Conservation (phyloP, 2,329 filamentous ascomycete genomes). For the Neonectria ditissima region DNA sequence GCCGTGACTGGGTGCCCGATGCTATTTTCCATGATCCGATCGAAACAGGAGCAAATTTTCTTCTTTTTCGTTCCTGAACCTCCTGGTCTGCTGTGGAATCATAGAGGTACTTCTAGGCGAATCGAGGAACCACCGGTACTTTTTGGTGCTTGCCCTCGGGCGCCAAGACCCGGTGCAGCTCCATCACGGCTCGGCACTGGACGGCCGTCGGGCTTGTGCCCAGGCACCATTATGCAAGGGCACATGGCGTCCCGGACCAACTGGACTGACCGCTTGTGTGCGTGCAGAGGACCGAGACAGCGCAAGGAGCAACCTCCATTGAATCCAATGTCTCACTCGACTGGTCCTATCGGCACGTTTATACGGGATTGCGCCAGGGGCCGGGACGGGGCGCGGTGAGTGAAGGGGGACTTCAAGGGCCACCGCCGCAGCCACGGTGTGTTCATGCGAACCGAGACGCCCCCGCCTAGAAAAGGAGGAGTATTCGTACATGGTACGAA, state of each 20-base stretch:
- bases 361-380: neutral
- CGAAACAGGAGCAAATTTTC: constrained; percentile 12
- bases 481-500: neutral
- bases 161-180: constrained; percentile 14
- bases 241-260: constrained; percentile 29
- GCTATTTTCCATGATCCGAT: constrained; percentile 4
- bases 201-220: constrained; percentile 2
- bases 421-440: constrained; percentile 2
- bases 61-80: neutral
- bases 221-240: constrained; percentile 44
- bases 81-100: neutral
- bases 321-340: constrained; percentile 17
- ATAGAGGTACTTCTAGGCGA: neutral
- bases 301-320: constrained; percentile 19
- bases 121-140: neutral
- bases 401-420: neutral
- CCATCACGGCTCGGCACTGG: constrained; percentile 13
- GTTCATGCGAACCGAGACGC: constrained; percentile 10
- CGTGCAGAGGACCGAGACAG: constrained; percentile 22
- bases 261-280: constrained; percentile 39
- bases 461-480: neutral
- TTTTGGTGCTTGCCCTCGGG: constrained; percentile 20
- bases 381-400: neutral
- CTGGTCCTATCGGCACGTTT: neutral
- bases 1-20: constrained; percentile 4